phyloP scores from a whole-genome alignment of 2,329 filamentous ascomycete species.

The Fusarium aywerte region DNA sequence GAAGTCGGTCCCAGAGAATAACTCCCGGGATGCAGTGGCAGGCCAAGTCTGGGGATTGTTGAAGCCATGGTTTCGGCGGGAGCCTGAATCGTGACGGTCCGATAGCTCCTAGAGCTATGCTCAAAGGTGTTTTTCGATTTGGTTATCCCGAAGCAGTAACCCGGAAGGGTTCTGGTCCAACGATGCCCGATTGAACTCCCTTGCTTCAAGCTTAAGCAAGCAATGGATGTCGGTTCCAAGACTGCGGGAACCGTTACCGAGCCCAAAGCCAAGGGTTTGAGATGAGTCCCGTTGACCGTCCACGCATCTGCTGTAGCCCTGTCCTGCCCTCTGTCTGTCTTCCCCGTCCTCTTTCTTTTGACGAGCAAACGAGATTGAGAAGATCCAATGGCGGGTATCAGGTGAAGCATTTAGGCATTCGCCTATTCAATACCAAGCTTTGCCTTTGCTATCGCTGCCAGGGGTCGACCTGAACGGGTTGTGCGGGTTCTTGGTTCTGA shows the following conservation, averaged over 20 bases:
- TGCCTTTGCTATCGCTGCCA: not conserved
- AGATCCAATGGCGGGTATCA: constrained; percentile 34
- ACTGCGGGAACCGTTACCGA: constrained; percentile 9
- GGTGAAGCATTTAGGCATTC: constrained; percentile 22
- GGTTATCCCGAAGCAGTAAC: not conserved
- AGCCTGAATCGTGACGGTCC: not conserved
- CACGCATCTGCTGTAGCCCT: constrained; percentile 13
- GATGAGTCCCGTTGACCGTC: constrained; percentile 28
- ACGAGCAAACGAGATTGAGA: constrained; percentile 23
- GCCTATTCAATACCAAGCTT: constrained; percentile 33
- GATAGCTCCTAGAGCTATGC: not conserved
- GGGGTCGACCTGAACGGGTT: constrained; percentile 18
- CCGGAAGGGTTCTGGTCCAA: not conserved
- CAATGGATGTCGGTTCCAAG: constrained; percentile 12
- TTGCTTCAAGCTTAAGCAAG: constrained; percentile 4
- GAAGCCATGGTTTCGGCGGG: not conserved
- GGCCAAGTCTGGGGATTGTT: constrained; percentile 17
- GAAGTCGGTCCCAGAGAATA: not conserved
- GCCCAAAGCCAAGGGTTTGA: constrained; percentile 16
- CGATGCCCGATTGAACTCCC: constrained; percentile 6
- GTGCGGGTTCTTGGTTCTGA: constrained; percentile 33
- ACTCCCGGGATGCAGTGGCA: constrained; percentile 22
- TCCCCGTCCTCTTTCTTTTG: not conserved
- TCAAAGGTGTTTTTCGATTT: not conserved
- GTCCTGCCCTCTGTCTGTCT: not conserved